Conservation (phyloP, 768 basidiomycete genomes). For the Tulasnella sp. region DNA sequence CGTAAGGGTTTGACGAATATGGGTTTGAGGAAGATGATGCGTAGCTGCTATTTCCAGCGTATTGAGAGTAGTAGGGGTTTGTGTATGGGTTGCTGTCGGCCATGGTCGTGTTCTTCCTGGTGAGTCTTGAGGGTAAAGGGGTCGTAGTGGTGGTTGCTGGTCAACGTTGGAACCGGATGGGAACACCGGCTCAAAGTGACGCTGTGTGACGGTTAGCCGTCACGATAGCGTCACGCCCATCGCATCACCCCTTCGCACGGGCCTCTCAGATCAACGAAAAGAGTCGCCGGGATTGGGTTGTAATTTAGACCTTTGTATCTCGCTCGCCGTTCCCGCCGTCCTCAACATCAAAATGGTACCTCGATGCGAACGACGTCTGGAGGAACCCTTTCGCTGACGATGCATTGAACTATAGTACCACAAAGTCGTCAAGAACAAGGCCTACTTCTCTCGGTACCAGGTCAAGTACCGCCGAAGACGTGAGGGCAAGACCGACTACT, state of each 20-base stretch:
- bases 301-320: conserved; percentile 23
- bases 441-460: conserved; percentile 98
- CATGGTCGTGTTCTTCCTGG: conserved; percentile 1
- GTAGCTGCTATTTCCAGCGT: conserved; percentile 36
- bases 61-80: conserved; percentile 32
- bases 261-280: conserved; percentile 23
- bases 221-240: not conserved
- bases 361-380: no score
- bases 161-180: not conserved
- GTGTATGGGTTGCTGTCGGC: conserved; percentile 26
- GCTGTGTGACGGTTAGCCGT: not conserved
- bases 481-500: conserved; percentile 99
- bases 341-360: conserved; percentile 16
- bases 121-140: not conserved
- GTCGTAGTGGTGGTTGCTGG: not conserved
- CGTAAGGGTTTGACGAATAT: conserved; percentile 28
- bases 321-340: conserved; percentile 13
- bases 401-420: conserved; percentile 53
- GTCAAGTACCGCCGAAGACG: conserved; percentile 97
- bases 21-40: conserved; percentile 24
- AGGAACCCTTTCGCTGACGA: not conserved
- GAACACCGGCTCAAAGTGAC: not conserved
- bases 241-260: conserved; percentile 12
- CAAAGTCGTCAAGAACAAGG: conserved; percentile 92
- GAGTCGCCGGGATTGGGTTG: not conserved